Conservation (phyloP, 192 early-diverging fungal genomes). For the Glomus cerebriforme region DNA sequence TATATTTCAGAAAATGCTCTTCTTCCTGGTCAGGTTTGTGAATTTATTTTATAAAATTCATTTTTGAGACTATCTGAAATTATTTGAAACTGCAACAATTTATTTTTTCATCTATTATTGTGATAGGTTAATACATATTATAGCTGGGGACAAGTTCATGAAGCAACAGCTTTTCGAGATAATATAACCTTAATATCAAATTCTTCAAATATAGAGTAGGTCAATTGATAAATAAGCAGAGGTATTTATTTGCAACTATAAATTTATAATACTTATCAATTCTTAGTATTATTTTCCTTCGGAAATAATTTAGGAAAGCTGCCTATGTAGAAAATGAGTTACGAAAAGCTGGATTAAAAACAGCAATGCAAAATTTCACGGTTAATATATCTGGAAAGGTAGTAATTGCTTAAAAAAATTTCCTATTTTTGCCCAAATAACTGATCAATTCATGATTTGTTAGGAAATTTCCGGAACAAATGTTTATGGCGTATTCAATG, state of each 20-base stretch:
- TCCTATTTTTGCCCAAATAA: neutral
- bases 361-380: constrained; percentile 55
- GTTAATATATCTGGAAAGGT: constrained; percentile 36
- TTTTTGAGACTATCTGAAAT: neutral
- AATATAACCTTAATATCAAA: constrained; percentile 41
- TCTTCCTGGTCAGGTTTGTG: constrained; percentile 64
- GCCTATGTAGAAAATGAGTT: constrained; percentile 54
- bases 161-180: constrained; percentile 48
- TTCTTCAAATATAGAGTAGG: constrained; percentile 27
- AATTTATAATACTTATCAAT: constrained; percentile 7
- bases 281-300: neutral
- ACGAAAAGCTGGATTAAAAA: constrained; percentile 51
- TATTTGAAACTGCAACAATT: neutral
- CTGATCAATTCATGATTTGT: neutral
- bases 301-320: constrained; percentile 39
- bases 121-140: constrained; percentile 61
- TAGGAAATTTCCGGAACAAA: constrained; percentile 58
- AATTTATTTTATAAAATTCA: neutral
- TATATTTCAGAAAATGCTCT: constrained; percentile 83
- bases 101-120: neutral
- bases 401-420: constrained; percentile 3
- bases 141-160: constrained; percentile 43
- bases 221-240: constrained; percentile 38
- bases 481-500: constrained; percentile 77
- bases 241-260: neutral